Conservation (phyloP, 2,329 filamentous ascomycete genomes). For the Neospermospora avenae region DNA sequence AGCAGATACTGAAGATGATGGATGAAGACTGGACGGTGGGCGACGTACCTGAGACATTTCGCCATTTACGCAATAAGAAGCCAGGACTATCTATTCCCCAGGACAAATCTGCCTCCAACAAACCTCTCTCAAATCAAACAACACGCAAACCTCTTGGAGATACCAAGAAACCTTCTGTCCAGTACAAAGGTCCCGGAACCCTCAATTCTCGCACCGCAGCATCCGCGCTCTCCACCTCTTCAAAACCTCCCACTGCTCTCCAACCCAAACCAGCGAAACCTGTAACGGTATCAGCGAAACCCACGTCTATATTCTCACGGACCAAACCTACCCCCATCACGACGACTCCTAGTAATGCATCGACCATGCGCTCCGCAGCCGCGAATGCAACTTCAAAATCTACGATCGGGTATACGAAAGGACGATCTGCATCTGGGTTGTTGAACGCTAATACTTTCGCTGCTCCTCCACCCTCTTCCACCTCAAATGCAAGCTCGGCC, state of each 20-base stretch:
- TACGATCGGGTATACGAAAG: slow-evolving; percentile 82
- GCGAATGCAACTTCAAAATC: slow-evolving; percentile 70
- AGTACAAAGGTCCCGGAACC: slow-evolving; percentile 44
- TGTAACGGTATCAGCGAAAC: slow-evolving; percentile 31
- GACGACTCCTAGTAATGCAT: slow-evolving; percentile 42
- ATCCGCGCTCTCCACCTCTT: slow-evolving; percentile 47
- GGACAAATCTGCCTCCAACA: background rate
- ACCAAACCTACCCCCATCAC: slow-evolving; percentile 43
- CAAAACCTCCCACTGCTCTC: slow-evolving; percentile 23
- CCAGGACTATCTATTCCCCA: slow-evolving; percentile 12
- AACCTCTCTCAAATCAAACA: background rate
- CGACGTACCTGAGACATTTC: slow-evolving; percentile 49
- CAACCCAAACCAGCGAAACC: slow-evolving; percentile 34
- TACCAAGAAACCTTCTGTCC: slow-evolving; percentile 24
- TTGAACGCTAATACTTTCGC: slow-evolving; percentile 26
- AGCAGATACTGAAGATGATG: slow-evolving; percentile 64
- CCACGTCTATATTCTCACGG: slow-evolving; percentile 33
- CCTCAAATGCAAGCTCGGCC: background rate
- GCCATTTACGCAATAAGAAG: slow-evolving; percentile 31
- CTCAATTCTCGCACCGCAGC: slow-evolving; percentile 54
- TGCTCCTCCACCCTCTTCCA: background rate
- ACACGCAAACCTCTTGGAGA: background rate
- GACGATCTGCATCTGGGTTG: slow-evolving; percentile 52
- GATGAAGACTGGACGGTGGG: slow-evolving; percentile 59
- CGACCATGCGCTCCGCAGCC: slow-evolving; percentile 54